Evolutionary conservation across 2,329 filamentous ascomycete genomes (phyloP), one percentile per base, ranked within the genome.

Genomic region (Rasamsonia emersonii): DNA sequence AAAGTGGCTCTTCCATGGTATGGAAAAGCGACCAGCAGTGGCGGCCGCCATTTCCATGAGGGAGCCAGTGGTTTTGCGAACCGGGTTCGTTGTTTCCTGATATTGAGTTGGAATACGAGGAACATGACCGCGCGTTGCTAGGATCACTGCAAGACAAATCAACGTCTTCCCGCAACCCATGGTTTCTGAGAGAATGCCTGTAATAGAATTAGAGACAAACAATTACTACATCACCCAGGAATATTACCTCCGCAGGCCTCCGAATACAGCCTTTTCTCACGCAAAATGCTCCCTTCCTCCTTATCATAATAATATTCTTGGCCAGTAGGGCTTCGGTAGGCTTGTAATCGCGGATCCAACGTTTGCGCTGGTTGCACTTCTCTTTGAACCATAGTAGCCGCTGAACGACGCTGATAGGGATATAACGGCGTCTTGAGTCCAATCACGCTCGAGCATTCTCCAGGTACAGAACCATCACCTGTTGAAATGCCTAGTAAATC

Each of bases 361-460:
- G 75, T 63, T 17, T 73, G 64, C 4, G 68, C 67, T 1, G 82
- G 76, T 14, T 77, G 70, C 4, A 70, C 59, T 56, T 96, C 89
- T 32, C 80, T 77, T 51, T 91, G 80, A 11, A 94, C 61, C 86
- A 96, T 95, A 17, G 80, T 54, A 3, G 83, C 84, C 1, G 82
- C 80, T 1, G 86, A 89, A 26, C 80, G 73, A 30, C 79, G 71
- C 53, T 96, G 89, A 46, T 93, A 93, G 0, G 73, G 69, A 50
- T 91, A 83, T 0, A 95, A 63, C 0, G 61, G 60, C 0, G 84
- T 83, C 36, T 61, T 59, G 16, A 68, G 49, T 18, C 62, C 57
- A 30, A 46, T 27, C 4, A 62, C 45, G 18, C 48, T 38, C 20
- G 40, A 39, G 25, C 36, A 40, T 14, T 44, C 41, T 10, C 42